phyloP scores from a whole-genome alignment of 768 basidiomycete genomes.

The Scleroderma bovista region DNA sequence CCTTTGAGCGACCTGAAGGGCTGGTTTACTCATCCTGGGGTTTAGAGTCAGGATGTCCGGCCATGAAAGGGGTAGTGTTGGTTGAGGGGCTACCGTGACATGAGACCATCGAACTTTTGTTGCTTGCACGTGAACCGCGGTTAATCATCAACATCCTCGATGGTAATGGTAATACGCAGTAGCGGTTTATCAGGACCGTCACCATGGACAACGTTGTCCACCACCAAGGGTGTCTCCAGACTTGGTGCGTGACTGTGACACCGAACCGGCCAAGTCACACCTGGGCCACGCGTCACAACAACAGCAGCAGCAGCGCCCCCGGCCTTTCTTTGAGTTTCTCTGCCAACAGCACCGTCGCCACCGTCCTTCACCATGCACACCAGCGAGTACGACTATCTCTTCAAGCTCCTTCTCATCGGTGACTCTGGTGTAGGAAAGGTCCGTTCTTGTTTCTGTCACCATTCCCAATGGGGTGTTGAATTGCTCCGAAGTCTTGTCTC shows the following conservation, averaged over 20 bases:
- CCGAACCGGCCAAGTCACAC: slow-evolving; percentile 25
- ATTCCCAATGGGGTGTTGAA: slow-evolving; percentile 19
- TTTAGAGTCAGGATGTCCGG: no score
- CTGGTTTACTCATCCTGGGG: no score
- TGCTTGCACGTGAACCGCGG: no score
- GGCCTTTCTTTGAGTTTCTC: slow-evolving; percentile 34
- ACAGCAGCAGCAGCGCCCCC: slow-evolving; percentile 19
- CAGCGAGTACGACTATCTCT: slow-evolving; percentile 93
- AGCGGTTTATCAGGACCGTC: no score
- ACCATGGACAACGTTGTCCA: no score
- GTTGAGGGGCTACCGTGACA: no score
- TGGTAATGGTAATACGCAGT: no score
- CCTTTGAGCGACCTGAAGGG: no score
- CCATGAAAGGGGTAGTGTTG: no score
- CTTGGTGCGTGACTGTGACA: slow-evolving; percentile 18
- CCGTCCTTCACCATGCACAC: slow-evolving; percentile 64
- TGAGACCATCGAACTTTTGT: no score
- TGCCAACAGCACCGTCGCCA: slow-evolving; percentile 25
- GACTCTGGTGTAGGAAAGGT: slow-evolving; percentile 96
- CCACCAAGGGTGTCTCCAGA: no score
- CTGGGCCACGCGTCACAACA: slow-evolving; percentile 30
- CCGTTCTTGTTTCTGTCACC: slow-evolving; percentile 18
- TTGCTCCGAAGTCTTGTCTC: slow-evolving; percentile 72
- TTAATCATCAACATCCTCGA: no score
- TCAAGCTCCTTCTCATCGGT: slow-evolving; percentile 92